Base-by-base conservation (phyloP, 2,329 filamentous ascomycete genomes). In the Magnaporthiopsis rhizophila region DNA sequence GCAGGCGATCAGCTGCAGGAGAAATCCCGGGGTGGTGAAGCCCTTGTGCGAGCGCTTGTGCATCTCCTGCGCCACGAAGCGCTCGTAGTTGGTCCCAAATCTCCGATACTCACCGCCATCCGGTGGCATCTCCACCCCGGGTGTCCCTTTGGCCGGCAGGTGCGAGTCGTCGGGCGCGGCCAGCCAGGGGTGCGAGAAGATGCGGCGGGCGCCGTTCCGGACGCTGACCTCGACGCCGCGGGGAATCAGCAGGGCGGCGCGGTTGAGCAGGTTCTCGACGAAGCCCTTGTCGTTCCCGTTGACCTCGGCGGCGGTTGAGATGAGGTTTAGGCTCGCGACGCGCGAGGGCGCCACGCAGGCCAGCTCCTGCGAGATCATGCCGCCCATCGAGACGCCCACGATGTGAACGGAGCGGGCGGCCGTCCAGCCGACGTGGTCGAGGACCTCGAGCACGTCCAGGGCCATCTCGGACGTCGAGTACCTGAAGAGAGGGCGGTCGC, bases 291-390 rank as follows among this genome's bases (percentile, higher is more conserved):
- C 86, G 75, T 86, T 86, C 75, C 86, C 86, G 67, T 86, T 82
- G 65, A 89, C 80, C 45, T 74, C 73, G 5, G 86, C 83, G 1
- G 86, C 84, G 2, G 88, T 90, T 73, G 82, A 86, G 67, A 87
- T 75, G 3, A 91, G 80, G 45, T 77, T 81, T 24, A 91, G 76
- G 21, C 81, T 84, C 30, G 78, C 76, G 63, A 90, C 73, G 60
- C 83, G 78, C 15, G 76, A 67, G 0, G 86, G 85, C 36, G 79
- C 75, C n/a, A 80, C 74, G 68, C 76, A 79, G 28, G 82, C 86
- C 4, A 97, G 72, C 77, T 97, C 92, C 75, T 96, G 92, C 2
- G 90, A 86, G 70, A 97, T 94, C 92, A 97, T 96, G 71, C 92
- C 92, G 67, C 92, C 92, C 83, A 96, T 90, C 65, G 88, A 91